Base-by-base conservation (phyloP, 179 eudicot genomes). In the Silene noctiflora region DNA sequence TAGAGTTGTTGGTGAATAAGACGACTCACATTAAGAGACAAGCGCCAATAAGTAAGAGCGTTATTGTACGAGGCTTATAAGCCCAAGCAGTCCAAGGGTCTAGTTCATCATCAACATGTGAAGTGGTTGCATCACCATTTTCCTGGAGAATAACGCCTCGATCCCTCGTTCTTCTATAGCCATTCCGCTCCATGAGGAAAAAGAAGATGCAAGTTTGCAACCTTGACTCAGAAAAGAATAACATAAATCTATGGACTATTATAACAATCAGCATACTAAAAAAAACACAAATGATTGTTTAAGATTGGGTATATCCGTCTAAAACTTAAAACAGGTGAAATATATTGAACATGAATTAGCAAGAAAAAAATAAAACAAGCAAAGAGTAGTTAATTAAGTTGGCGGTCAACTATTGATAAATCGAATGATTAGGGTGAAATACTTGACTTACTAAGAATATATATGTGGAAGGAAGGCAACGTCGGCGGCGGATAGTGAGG, bases 21-120 rank as follows among this genome's bases (percentile, higher is more conserved):
- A 60, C 13, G 77, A 74, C 94, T 88, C 83, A 95, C 99, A 95
- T 90, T 13, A 95, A 89, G 76, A 95, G 78, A 78, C 96, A 93
- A 80, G 95, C 95, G 73, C 99, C 99, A 81, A 93, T 81, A 71
- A 95, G 88, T 74, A 95, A 85, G 79, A 93, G 79, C 21, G 99
- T 83, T 48, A 95, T 86, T 27, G 99, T 93, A 44, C 88, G 99
- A 81, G 99, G 99, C 83, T 81, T 93, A 85, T 93, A 93, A 25
- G 98, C 97, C 99, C 97, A 95, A 66, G 98, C 93, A 46, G 99
- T 95, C 99, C 99, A 95, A 17, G 99, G 99, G 79, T 95, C 99
- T 82, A 89, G 84, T 72, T 95, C 97, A 78, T 90, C 97, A 75
- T 85, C 92, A 76, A 44, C 76, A 62, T 21, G 72, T 73, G 81